phyloP scores from a whole-genome alignment of 192 early-diverging fungal species.

The Paraglomus brasilianum region DNA sequence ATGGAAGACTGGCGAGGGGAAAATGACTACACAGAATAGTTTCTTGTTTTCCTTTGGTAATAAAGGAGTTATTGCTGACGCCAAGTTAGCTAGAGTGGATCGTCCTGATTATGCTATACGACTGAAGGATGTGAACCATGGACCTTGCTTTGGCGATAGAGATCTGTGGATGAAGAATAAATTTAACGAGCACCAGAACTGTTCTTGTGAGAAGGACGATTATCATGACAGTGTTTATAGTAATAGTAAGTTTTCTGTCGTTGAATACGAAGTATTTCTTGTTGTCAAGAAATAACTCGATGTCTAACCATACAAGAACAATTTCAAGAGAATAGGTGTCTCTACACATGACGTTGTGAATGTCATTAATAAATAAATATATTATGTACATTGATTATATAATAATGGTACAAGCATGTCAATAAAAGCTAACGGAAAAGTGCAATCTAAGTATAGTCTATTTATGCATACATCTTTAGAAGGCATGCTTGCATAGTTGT shows the following conservation, averaged over 20 bases:
- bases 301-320: no score
- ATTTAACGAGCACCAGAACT: not conserved
- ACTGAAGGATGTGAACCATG: not conserved
- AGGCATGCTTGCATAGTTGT: no score
- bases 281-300: not conserved
- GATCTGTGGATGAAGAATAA: not conserved
- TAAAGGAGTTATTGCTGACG: not conserved
- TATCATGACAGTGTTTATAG: not conserved
- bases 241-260: not conserved
- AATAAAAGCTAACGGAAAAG: no score
- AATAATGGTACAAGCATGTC: no score
- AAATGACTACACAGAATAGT: not conserved
- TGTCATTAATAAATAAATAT: no score
- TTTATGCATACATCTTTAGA: no score
- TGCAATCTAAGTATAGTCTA: no score
- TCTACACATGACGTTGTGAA: no score
- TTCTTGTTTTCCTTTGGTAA: slow-evolving; percentile 8
- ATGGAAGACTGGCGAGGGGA: not conserved
- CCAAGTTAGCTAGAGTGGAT: not conserved
- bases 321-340: no score
- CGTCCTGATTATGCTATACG: not conserved
- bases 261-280: slow-evolving; percentile 13
- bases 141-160: slow-evolving; percentile 10
- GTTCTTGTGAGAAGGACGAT: not conserved
- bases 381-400: no score